Conservation (phyloP, 371 early-diverging fungal species). For the Nematocida ausubeli region DNA sequence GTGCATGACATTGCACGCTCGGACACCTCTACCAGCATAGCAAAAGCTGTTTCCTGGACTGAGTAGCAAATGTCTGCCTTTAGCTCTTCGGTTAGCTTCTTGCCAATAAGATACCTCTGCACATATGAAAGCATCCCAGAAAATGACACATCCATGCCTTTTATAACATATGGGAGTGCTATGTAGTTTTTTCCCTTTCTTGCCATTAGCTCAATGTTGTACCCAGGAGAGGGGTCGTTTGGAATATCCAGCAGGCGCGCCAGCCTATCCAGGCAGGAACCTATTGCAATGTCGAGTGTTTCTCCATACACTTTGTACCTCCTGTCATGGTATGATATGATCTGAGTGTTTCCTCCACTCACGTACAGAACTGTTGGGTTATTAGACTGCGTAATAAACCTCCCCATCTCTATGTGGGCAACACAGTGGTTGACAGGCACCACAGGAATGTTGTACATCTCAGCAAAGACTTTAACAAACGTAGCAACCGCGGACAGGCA, state of each 20-base stretch:
- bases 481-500: slow-evolving; percentile 83
- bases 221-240: slow-evolving; percentile 94
- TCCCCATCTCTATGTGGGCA: slow-evolving; percentile 98
- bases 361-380: slow-evolving; percentile 97
- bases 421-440: slow-evolving; percentile 98
- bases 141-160: slow-evolving; percentile 99
- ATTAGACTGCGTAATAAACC: slow-evolving; percentile 85
- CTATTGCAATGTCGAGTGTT: slow-evolving; percentile 96
- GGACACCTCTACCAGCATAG: slow-evolving; percentile 96
- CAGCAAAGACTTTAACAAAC: slow-evolving; percentile 84
- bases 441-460: slow-evolving; percentile 83
- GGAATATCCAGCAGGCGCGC: slow-evolving; percentile 83
- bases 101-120: slow-evolving; percentile 70
- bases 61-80: slow-evolving; percentile 89
- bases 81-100: slow-evolving; percentile 64
- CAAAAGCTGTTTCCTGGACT: slow-evolving; percentile 93
- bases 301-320: slow-evolving; percentile 95
- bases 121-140: slow-evolving; percentile 85
- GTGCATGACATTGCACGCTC: slow-evolving; percentile 99
- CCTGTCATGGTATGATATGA: slow-evolving; percentile 84
- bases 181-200: slow-evolving; percentile 79
- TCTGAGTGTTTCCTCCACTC: slow-evolving; percentile 98
- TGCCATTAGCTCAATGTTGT: slow-evolving; percentile 91
- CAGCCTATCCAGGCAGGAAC: slow-evolving; percentile 94
- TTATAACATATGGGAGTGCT: slow-evolving; percentile 89